A percentile compares a stretch with the other conserved stretches of the same genome.
These are phyloP conservation scores for Austroboletus eburneus DNA, from an alignment of 768 basidiomycete species.

Conservation along the genomic window DNA sequence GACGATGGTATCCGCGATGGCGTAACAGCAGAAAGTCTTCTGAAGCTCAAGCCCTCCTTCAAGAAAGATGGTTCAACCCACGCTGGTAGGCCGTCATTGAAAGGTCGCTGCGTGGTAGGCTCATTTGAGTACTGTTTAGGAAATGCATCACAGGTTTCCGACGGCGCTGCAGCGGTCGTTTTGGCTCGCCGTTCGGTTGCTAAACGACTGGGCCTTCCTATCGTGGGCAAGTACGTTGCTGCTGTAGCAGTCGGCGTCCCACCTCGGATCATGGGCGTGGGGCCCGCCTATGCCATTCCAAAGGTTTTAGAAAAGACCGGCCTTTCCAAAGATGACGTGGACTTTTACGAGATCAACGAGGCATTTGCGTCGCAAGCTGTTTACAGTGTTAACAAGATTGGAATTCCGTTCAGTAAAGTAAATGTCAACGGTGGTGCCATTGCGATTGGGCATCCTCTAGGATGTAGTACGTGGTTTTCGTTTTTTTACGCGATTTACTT, in stretches of 20 bases:
- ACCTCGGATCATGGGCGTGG: conserved; percentile 87
- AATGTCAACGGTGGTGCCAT: conserved; percentile 89
- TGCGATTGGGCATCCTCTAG: conserved; percentile 85
- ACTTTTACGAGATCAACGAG: conserved; percentile 92
- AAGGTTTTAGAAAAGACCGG: conserved; percentile 64
- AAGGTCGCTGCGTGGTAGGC: not conserved
- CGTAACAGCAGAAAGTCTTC: conserved; percentile 71
- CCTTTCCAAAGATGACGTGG: conserved; percentile 65
- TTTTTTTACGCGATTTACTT: not conserved
- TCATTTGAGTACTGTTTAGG: conserved; percentile 31
- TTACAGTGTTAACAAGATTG: conserved; percentile 64
- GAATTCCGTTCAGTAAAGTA: conserved; percentile 72
- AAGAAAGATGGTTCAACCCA: conserved; percentile 70
- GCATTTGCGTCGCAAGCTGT: conserved; percentile 85
- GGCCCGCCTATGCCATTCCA: conserved; percentile 86
- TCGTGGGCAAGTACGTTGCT: conserved; percentile 80
- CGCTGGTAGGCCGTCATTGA: conserved; percentile 43
- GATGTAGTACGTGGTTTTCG: conserved; percentile 58
- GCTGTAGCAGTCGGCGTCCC: conserved; percentile 74
- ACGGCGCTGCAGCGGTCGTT: conserved; percentile 88
- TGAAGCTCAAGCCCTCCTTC: conserved; percentile 87
- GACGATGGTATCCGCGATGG: conserved; percentile 89
- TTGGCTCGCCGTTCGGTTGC: conserved; percentile 78
- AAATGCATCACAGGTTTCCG: conserved; percentile 87
- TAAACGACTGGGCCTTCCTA: conserved; percentile 77